A percentile compares a stretch with the other conserved stretches of the same genome.
Conservation (phyloP, 768 basidiomycete genomes). For the Lactarius deliciosus region DNA sequence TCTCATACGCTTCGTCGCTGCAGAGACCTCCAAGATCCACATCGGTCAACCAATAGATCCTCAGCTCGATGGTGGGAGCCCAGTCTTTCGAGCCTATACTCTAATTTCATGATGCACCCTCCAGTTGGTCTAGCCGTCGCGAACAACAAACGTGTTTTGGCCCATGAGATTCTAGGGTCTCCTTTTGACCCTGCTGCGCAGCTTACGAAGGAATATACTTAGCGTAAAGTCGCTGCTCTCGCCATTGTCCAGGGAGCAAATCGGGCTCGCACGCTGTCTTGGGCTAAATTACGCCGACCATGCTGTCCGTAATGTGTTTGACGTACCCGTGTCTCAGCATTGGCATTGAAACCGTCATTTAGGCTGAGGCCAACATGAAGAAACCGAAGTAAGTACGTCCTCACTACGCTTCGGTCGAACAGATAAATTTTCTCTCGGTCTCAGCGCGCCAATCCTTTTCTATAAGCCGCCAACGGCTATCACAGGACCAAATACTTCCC, state of each 20-base stretch:
- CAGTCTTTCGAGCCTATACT: neutral
- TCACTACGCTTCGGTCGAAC: neutral
- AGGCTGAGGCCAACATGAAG: conserved; percentile 67
- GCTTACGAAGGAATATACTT: conserved; percentile 57
- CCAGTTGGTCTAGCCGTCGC: conserved; percentile 58
- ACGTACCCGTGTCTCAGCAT: neutral
- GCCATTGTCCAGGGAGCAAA: conserved; percentile 64
- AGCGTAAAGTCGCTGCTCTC: conserved; percentile 71
- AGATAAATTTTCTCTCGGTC: neutral
- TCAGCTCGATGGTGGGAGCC: conserved; percentile 55
- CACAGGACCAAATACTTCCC: conserved; percentile 64
- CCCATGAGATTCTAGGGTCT: conserved; percentile 69
- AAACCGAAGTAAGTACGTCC: conserved; percentile 54
- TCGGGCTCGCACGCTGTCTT: conserved; percentile 71
- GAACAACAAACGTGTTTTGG: conserved; percentile 56
- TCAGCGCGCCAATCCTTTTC: conserved; percentile 70
- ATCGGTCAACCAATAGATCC: conserved; percentile 75
- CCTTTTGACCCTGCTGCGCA: conserved; percentile 65
- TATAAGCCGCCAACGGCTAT: conserved; percentile 73
- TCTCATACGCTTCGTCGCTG: conserved; percentile 78
- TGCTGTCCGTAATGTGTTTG: conserved; percentile 49
- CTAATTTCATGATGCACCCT: conserved; percentile 9
- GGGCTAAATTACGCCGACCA: conserved; percentile 86
- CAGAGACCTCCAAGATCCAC: conserved; percentile 70
- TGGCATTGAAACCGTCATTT: neutral